A percentile compares a stretch with the other conserved stretches of the same genome.
phyloP scores from a whole-genome alignment of 2,329 filamentous ascomycete genomes.

The Apiospora phragmitis region DNA sequence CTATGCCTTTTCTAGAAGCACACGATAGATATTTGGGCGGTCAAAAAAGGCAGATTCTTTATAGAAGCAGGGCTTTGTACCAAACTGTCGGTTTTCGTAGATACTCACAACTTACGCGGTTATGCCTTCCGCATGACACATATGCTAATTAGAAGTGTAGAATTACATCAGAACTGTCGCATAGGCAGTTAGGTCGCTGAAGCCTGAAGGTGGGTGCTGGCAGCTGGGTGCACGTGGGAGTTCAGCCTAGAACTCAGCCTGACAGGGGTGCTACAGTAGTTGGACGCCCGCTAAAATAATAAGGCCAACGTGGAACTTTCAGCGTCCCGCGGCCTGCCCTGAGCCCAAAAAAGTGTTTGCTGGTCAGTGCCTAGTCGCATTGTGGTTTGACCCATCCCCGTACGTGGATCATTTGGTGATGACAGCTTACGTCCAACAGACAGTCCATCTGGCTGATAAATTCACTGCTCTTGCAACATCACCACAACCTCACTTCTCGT shows the following conservation, averaged over 20 bases:
- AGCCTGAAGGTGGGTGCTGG: neutral
- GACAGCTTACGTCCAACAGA: neutral
- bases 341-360: neutral
- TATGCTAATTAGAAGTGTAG: neutral
- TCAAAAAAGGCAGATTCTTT: neutral
- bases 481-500: conserved; percentile 6
- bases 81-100: neutral
- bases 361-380: neutral
- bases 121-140: neutral
- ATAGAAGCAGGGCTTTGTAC: neutral
- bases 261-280: neutral
- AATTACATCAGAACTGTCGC: neutral
- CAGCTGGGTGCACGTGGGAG: neutral
- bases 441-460: neutral
- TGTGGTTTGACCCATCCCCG: neutral
- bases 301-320: conserved; percentile 8
- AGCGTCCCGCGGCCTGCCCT: conserved; percentile 2
- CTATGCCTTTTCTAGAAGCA: neutral
- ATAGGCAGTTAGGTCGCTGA: neutral
- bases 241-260: conserved; percentile 2
- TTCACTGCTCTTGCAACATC: conserved; percentile 1
- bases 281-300: neutral
- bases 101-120: neutral
- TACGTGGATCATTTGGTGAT: conserved; percentile 5
- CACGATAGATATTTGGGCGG: neutral